phyloP scores from a whole-genome alignment of 768 basidiomycete genomes.

The Candolleomyces efflorescens region DNA sequence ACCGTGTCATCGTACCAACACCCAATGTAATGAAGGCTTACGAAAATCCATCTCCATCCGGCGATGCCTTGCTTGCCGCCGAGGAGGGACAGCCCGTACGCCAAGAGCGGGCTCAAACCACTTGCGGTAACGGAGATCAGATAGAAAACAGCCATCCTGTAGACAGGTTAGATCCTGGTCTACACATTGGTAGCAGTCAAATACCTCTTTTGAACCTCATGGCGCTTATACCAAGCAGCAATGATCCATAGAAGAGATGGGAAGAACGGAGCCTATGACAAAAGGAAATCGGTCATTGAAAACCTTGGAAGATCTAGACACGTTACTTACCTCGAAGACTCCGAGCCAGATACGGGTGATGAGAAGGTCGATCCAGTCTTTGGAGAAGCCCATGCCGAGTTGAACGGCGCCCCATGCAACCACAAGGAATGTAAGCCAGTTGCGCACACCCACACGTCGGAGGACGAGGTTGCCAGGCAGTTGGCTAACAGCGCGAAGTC shows the following conservation, averaged over 20 bases:
- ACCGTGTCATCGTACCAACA: background rate
- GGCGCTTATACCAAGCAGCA: no score
- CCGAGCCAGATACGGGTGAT: conserved; percentile 42
- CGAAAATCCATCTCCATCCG: no score
- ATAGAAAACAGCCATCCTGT: no score
- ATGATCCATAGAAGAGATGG: no score
- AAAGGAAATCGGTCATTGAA: background rate
- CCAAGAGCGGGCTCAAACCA: no score
- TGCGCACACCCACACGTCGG: conserved; percentile 38
- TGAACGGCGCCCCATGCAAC: conserved; percentile 42
- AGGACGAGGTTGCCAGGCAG: conserved; percentile 42
- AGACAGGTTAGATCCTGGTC: no score
- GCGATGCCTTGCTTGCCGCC: no score
- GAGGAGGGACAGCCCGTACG: no score
- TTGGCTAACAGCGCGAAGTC: conserved; percentile 26
- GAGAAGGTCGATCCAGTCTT: conserved; percentile 35
- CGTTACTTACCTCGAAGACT: conserved; percentile 32
- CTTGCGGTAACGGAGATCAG: no score
- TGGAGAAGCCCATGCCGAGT: conserved; percentile 42
- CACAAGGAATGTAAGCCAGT: conserved; percentile 39
- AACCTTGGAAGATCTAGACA: background rate
- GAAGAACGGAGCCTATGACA: conserved; percentile 18
- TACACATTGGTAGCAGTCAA: no score
- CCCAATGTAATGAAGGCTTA: conserved; percentile 4
- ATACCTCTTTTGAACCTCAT: no score